These are phyloP conservation scores for Zymoseptoria passerinii DNA, from an alignment of 2,329 filamentous ascomycete species.

Conservation along the genomic window DNA sequence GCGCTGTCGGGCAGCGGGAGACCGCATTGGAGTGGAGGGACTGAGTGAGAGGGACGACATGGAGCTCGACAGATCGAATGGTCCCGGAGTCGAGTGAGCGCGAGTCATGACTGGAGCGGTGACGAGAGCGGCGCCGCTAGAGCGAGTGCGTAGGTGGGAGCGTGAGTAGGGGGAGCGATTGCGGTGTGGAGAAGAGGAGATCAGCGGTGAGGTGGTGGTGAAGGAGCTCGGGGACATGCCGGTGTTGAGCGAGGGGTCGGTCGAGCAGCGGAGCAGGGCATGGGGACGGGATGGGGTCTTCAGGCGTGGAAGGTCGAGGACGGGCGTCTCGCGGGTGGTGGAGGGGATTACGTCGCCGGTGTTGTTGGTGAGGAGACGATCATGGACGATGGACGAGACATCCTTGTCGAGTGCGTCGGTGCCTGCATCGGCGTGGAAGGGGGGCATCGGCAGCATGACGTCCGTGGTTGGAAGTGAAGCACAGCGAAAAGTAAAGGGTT, in stretches of 20 bases:
- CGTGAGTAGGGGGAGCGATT: constrained; percentile 43
- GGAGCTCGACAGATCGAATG: constrained; percentile 21
- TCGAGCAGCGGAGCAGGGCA: constrained; percentile 15
- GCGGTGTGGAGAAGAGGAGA: constrained; percentile 24
- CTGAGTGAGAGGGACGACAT: constrained; percentile 19
- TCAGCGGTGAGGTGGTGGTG: constrained; percentile 22
- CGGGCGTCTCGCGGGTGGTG: not conserved
- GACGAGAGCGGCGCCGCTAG: constrained; percentile 31
- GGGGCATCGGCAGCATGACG: not conserved
- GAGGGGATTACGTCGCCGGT: not conserved
- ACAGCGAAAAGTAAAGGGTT: no score
- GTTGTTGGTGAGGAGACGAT: not conserved
- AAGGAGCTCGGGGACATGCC: constrained; percentile 24
- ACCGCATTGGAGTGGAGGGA: constrained; percentile 28
- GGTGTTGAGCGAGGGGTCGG: constrained; percentile 30
- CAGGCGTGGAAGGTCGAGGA: not conserved
- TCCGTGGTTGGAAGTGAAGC: not conserved
- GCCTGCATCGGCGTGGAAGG: not conserved
- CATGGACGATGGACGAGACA: not conserved
- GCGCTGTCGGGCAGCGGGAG: constrained; percentile 37
- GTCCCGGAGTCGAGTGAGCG: constrained; percentile 39
- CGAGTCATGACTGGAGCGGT: constrained; percentile 40
- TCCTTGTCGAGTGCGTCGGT: not conserved
- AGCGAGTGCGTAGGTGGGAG: constrained; percentile 39
- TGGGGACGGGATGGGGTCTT: not conserved